These are phyloP conservation scores for Pythium apleroticum DNA, from an alignment of 352 stramenopile species.

Conservation along the genomic window DNA sequence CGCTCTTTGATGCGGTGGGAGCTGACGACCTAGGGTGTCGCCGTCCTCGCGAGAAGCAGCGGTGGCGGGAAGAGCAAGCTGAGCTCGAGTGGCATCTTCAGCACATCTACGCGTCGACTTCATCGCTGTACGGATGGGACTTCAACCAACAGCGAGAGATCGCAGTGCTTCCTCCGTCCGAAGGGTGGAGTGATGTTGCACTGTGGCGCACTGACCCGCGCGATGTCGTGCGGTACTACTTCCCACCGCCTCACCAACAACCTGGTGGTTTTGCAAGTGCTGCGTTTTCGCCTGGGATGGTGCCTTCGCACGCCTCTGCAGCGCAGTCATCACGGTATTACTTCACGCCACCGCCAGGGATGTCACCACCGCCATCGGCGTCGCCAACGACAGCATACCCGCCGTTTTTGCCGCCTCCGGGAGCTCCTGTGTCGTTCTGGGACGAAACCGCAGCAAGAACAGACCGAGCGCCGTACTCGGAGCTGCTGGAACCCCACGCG, in stretches of 20 bases:
- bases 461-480: not conserved
- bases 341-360: conserved; percentile 29
- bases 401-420: conserved; percentile 22
- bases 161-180: conserved; percentile 9
- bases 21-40: conserved; percentile 18
- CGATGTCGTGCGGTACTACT: conserved; percentile 66
- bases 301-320: not conserved
- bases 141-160: conserved; percentile 62
- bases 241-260: conserved; percentile 13
- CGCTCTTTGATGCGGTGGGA: not conserved
- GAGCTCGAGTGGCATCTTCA: conserved; percentile 69
- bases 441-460: conserved; percentile 1
- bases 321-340: conserved; percentile 47
- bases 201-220: conserved; percentile 68
- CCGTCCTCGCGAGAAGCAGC: conserved; percentile 25
- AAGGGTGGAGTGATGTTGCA: conserved; percentile 47
- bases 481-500: conserved; percentile 8
- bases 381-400: conserved; percentile 14
- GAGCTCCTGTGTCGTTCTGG: conserved; percentile 26
- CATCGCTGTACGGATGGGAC: conserved; percentile 76
- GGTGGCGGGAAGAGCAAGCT: conserved; percentile 43
- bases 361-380: not conserved
- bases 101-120: conserved; percentile 72
- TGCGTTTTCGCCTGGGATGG: conserved; percentile 5
- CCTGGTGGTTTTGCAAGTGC: not conserved